These are phyloP conservation scores for Cyberlindnera nakhonratchasimensis DNA, from an alignment of 805 yeast species.

Conservation along the genomic window DNA sequence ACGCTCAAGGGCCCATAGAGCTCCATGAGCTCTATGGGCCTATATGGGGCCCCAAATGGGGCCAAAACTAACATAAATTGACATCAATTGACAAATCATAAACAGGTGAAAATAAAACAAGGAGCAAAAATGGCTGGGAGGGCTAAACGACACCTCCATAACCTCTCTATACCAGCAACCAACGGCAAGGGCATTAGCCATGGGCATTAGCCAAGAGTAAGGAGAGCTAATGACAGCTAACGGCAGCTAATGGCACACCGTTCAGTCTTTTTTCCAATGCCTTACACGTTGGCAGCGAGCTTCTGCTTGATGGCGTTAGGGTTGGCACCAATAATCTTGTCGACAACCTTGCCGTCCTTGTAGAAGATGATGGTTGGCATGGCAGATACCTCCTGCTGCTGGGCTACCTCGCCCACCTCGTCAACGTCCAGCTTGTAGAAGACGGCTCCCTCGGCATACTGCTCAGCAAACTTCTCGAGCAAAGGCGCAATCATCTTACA, in stretches of 20 bases:
- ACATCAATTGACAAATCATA: no score
- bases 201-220: no score
- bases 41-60: no score
- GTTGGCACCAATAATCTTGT: slow-evolving; percentile 86
- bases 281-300: slow-evolving; percentile 48
- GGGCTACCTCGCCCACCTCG: slow-evolving; percentile 71
- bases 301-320: slow-evolving; percentile 77
- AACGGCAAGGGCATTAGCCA: no score
- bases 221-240: no score
- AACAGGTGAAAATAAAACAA: no score
- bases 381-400: slow-evolving; percentile 54
- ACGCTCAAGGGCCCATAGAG: no score
- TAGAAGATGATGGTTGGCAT: slow-evolving; percentile 72
- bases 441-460: slow-evolving; percentile 54
- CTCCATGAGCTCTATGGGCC: no score
- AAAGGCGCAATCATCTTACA: slow-evolving; percentile 97
- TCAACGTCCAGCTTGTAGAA: slow-evolving; percentile 94
- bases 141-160: not conserved
- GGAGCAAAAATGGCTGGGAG: no score
- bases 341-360: slow-evolving; percentile 78
- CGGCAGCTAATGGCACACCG: no score
- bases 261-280: no score
- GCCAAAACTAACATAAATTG: no score
- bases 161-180: not conserved
- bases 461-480: slow-evolving; percentile 71